phyloP scores from a whole-genome alignment of 257 asterid genomes.

The Scutellaria barbata region DNA sequence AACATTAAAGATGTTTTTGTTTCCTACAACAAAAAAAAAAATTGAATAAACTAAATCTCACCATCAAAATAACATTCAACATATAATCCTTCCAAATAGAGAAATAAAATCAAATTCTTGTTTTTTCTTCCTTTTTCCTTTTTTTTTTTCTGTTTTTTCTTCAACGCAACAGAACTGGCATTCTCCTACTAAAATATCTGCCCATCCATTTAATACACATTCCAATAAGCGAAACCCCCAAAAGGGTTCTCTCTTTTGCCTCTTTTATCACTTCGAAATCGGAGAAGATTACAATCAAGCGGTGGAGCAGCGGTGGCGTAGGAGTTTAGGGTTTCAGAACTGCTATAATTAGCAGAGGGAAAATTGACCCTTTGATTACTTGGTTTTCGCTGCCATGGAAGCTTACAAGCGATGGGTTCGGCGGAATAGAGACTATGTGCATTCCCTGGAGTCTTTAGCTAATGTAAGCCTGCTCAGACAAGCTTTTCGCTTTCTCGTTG shows the following conservation, averaged over 20 bases:
- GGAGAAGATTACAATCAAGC: conserved; percentile 21
- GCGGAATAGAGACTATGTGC: conserved; percentile 77
- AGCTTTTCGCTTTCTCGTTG: background rate
- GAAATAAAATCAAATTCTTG: background rate
- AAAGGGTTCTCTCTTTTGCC: conserved; percentile 29
- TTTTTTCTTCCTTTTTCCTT: background rate
- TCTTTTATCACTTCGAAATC: conserved; percentile 21
- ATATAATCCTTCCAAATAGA: no score
- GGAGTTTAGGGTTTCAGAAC: conserved; percentile 42
- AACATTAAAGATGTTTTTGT: no score
- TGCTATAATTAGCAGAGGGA: conserved; percentile 16
- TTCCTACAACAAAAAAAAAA: no score
- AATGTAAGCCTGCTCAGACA: conserved; percentile 62
- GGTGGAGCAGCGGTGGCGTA: conserved; percentile 17
- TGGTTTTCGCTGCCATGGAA: conserved; percentile 59
- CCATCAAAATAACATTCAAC: no score
- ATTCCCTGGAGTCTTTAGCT: conserved; percentile 84
- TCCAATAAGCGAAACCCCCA: conserved; percentile 31
- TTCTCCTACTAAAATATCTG: conserved; percentile 24
- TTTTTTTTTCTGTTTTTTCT: background rate
- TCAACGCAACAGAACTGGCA: background rate
- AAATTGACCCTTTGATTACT: conserved; percentile 20
- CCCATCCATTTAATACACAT: conserved; percentile 24
- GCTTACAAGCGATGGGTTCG: conserved; percentile 93
- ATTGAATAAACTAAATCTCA: no score